Conservation (phyloP, 129 eudicot genomes). For the Arctium minus region DNA sequence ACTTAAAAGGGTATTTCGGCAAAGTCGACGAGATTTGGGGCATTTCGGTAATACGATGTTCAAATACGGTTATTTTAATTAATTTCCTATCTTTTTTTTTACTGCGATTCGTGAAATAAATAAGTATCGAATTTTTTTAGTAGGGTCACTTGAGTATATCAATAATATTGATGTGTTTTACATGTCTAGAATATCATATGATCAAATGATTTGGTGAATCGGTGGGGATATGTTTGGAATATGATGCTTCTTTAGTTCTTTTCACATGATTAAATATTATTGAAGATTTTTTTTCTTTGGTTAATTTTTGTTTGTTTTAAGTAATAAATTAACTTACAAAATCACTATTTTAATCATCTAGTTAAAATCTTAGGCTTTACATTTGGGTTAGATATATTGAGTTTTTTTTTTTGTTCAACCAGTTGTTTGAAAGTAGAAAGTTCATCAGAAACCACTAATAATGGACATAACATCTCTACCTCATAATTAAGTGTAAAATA, state of each 20-base stretch:
- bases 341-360: neutral
- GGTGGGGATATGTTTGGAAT: conserved; percentile 20
- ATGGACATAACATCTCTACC: no score
- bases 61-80: no score
- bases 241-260: neutral
- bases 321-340: neutral
- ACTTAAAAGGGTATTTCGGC: no score
- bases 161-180: neutral
- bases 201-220: neutral
- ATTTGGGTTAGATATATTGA: no score
- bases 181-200: neutral
- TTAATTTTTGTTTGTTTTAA: neutral
- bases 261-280: neutral
- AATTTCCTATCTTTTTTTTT: no score
- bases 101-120: neutral
- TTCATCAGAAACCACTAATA: no score
- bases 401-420: neutral
- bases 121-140: neutral
- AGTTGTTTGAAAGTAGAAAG: neutral
- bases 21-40: no score
- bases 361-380: neutral
- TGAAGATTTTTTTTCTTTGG: neutral
- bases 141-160: neutral
- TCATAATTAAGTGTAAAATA: no score
- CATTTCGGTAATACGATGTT: no score